Base-by-base conservation (phyloP, 768 basidiomycete species). In the Saitozyma podzolica region DNA sequence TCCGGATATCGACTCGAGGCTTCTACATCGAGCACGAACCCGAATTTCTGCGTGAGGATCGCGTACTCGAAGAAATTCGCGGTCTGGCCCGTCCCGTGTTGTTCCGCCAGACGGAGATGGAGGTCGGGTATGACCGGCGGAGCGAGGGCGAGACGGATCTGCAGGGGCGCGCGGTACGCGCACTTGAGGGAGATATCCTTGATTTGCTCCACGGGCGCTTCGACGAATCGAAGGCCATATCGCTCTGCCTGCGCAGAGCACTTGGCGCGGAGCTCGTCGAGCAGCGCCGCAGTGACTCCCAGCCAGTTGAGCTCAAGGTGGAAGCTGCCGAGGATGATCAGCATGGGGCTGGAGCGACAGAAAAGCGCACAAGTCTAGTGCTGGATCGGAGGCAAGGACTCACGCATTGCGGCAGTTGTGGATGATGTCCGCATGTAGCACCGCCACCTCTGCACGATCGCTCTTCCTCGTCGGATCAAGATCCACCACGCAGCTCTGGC, bases 281-380 rank as follows among this genome's bases (percentile, higher is more conserved):
- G 89, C 66, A 88, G 88, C 19, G 90, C 86, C 20, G 92, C 92
- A 0, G 92, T 93, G 2, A 93, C 89, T 2, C 92, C 93, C 47
- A 98, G 88, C 95, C 96, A 99, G 64, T 95, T 91, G 39, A 99
- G 83, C 79, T 99, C 93, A 71, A 98, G 93, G 78, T 98, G 95
- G 81, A 96, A 96, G 0, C 78, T 67, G 37, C 49, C 40, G 6
- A 54, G 29, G 9, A 54, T 59, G 43, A 62, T 56, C 20, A 14
- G 45, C 48, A n/a, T n/a, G n/a, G n/a, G n/a, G n/a, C n/a, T n/a
- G n/a, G n/a, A n/a, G n/a, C n/a, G n/a, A n/a, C n/a, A n/a, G n/a
- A n/a, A n/a, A n/a, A n/a, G n/a, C n/a, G n/a, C n/a, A n/a, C n/a
- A n/a, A n/a, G n/a, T n/a, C n/a, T n/a, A n/a, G n/a, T n/a, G 14